Conservation (phyloP, 73 alveolate species). For the Tetrahymena elliotti region DNA sequence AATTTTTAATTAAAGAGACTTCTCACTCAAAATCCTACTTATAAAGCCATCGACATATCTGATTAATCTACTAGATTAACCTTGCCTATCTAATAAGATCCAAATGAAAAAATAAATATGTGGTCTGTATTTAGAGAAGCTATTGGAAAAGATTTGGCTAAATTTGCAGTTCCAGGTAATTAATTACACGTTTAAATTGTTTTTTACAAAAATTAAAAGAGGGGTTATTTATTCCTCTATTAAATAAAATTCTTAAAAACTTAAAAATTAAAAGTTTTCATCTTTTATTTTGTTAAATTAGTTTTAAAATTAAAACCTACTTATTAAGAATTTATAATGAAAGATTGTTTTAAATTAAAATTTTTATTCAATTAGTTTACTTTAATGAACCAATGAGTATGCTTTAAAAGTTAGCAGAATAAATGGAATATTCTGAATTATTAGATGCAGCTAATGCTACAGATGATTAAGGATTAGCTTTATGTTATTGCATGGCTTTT, state of each 20-base stretch:
- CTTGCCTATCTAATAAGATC: constrained; percentile 37
- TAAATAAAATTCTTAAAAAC: too few species aligned
- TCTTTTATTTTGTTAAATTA: too few species aligned
- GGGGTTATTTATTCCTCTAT: too few species aligned
- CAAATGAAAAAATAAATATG: constrained; percentile 36
- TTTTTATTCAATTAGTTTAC: constrained; percentile 18
- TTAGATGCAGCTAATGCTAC: constrained; percentile 63
- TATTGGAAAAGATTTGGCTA: constrained; percentile 43
- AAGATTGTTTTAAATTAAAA: neutral
- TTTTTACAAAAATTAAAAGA: neutral
- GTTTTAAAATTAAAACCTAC: too few species aligned
- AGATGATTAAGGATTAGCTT: constrained; percentile 62
- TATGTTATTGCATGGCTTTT: constrained; percentile 73
- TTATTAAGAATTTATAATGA: too few species aligned
- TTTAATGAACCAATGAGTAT: constrained; percentile 93
- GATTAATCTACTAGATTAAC: neutral
- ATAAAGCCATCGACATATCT: neutral
- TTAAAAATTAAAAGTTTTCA: too few species aligned
- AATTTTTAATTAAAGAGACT: neutral
- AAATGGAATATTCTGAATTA: constrained; percentile 61
- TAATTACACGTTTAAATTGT: neutral
- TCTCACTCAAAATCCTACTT: constrained; percentile 8
- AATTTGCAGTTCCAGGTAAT: constrained; percentile 44
- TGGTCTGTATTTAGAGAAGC: constrained; percentile 36
- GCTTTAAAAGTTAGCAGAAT: constrained; percentile 83